A percentile compares a stretch with the other conserved stretches of the same genome.
phyloP scores from a whole-genome alignment of 192 early-diverging fungal genomes.

The Coemansia sp. region DNA sequence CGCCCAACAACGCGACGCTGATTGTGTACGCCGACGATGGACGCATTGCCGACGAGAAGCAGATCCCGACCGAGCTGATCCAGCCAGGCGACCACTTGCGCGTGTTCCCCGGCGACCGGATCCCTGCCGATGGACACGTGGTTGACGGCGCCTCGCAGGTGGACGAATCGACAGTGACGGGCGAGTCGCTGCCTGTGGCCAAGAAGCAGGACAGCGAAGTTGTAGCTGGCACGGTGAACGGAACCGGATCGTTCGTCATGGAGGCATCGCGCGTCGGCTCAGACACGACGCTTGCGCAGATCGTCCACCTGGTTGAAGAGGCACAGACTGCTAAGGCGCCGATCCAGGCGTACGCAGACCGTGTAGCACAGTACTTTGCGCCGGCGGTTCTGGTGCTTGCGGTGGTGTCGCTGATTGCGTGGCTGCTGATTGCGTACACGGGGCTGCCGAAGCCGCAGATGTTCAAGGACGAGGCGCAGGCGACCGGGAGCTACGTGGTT shows the following conservation, averaged over 20 bases:
- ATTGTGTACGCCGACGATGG: slow-evolving; percentile 41
- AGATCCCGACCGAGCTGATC: slow-evolving; percentile 83
- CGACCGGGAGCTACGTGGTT: slow-evolving; percentile 67
- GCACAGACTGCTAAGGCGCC: slow-evolving; percentile 95
- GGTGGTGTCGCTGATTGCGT: slow-evolving; percentile 70
- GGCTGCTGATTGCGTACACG: slow-evolving; percentile 65
- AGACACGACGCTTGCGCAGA: slow-evolving; percentile 89
- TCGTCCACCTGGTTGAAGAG: slow-evolving; percentile 89
- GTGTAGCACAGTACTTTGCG: slow-evolving; percentile 88
- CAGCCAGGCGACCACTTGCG: slow-evolving; percentile 83
- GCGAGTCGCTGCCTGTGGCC: slow-evolving; percentile 79
- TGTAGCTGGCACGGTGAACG: slow-evolving; percentile 96
- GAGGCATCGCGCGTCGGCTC: slow-evolving; percentile 81
- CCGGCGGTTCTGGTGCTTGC: slow-evolving; percentile 78
- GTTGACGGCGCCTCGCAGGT: slow-evolving; percentile 71
- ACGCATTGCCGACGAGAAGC: slow-evolving; percentile 55
- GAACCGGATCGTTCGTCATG: slow-evolving; percentile 82
- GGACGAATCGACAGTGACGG: slow-evolving; percentile 97
- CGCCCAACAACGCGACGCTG: slow-evolving; percentile 74
- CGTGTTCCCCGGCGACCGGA: slow-evolving; percentile 88
- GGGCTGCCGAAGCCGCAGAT: slow-evolving; percentile 43
- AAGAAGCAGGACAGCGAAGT: slow-evolving; percentile 67
- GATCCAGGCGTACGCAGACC: slow-evolving; percentile 91
- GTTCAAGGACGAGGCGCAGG: slow-evolving; percentile 53
- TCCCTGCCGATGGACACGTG: slow-evolving; percentile 88